Evolutionary conservation across 2,329 filamentous ascomycete species (phyloP).

Genomic region (Neonectria magnoliae): DNA sequence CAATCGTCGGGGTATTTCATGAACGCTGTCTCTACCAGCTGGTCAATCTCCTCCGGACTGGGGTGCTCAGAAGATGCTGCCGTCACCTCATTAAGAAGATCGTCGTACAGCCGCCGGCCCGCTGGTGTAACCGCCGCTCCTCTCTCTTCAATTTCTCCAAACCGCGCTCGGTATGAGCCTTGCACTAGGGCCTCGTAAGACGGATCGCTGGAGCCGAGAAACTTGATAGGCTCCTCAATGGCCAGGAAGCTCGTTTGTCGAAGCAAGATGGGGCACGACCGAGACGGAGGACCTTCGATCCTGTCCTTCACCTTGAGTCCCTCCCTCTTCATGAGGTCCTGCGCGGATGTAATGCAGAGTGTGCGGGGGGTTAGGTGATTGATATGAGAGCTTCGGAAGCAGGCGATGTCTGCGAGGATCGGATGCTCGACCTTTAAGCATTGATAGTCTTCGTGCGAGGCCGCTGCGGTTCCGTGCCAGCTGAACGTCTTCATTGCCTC

Average conservation of each 20-base stretch:
- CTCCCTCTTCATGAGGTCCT: constrained; percentile 51
- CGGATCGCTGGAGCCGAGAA: constrained; percentile 39
- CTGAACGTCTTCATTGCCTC: constrained; percentile 32
- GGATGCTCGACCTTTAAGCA: constrained; percentile 41
- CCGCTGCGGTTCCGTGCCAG: constrained; percentile 28
- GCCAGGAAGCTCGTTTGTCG: constrained; percentile 64
- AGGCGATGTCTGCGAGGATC: constrained; percentile 58
- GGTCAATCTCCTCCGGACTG: constrained; percentile 28
- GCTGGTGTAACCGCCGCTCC: constrained; percentile 58
- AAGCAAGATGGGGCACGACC: constrained; percentile 57
- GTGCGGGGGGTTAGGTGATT: constrained; percentile 29
- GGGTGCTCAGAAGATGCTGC: neutral
- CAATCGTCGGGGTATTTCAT: constrained; percentile 53
- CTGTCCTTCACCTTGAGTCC: constrained; percentile 57
- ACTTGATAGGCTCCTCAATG: constrained; percentile 57
- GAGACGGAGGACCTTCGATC: constrained; percentile 60
- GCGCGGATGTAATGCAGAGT: constrained; percentile 42
- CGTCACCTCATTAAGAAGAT: constrained; percentile 48
- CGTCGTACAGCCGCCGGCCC: constrained; percentile 57
- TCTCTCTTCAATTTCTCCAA: constrained; percentile 63
- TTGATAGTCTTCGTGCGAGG: constrained; percentile 27
- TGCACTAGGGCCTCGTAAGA: constrained; percentile 42
- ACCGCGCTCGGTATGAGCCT: constrained; percentile 58
- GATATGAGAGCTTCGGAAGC: constrained; percentile 45
- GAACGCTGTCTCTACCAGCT: constrained; percentile 44